phyloP scores from a whole-genome alignment of 495 filamentous ascomycete species.

The Aspergillus haitiensis region DNA sequence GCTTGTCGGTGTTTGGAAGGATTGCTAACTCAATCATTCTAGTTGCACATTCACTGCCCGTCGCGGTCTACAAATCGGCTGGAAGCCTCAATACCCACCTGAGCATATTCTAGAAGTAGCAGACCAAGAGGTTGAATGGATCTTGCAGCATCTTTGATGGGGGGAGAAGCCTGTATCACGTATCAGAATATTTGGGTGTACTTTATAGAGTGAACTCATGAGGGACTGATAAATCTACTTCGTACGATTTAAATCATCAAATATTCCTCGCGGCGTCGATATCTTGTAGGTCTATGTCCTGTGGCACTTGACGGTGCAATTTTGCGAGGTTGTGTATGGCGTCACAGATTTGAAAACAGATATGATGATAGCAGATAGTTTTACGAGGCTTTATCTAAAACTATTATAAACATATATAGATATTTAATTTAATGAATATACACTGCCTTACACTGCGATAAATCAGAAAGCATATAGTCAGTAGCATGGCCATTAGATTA shows the following conservation, averaged over 20 bases:
- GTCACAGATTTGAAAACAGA: too few species aligned
- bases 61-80: constrained; percentile 40
- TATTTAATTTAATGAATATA: too few species aligned
- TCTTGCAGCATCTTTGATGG: background rate
- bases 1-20: background rate
- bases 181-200: background rate
- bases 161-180: background rate
- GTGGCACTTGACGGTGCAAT: constrained; percentile 73
- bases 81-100: constrained; percentile 38
- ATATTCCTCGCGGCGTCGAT: too few species aligned
- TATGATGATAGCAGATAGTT: too few species aligned
- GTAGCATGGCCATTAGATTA: constrained; percentile 38
- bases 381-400: too few species aligned
- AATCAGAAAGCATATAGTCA: too few species aligned
- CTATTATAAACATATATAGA: too few species aligned
- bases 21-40: background rate
- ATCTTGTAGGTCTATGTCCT: constrained; percentile 60
- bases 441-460: too few species aligned
- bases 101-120: constrained; percentile 38
- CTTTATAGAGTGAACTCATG: background rate
- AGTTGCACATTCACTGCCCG: constrained; percentile 43
- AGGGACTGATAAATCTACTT: background rate
- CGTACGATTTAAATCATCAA: too few species aligned
- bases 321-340: constrained; percentile 79
- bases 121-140: background rate